Evolutionary conservation across 108 stramenopile genomes (phyloP), one percentile per base, ranked within the genome.

Genomic region (Cyclotella sp.): DNA sequence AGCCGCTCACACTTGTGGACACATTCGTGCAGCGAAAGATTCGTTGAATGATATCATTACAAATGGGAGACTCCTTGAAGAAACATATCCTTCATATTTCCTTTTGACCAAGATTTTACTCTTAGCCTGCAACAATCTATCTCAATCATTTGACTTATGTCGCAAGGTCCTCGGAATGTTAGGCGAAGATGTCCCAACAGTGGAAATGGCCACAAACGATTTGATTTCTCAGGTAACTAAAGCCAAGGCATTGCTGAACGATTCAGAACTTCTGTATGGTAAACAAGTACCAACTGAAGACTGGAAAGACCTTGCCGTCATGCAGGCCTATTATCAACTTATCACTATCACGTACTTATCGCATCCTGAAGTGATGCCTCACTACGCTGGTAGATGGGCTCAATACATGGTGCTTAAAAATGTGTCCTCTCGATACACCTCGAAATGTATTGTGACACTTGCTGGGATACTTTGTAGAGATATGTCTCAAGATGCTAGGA

Each of bases 81-180:
- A 76, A 9, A 76, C 67, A 42, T 13, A 68, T 11, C 41, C 45
- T 29, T 65, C 57, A 11, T 68, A 63, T 58, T 9, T 47, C 44
- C 24, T 63, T 6, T 18, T 24, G 10, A 40, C 55, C 26, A 28
- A 34, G 28, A 41, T 47, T 63, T 28, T 61, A 15, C n/a, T 42
- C 42, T n/a, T 49, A 3, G 41, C 42, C 9, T 8, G 29, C 0
- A 61, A 45, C 0, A 28, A 62, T 11, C 6, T 62, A 26, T 10
- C 27, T n/a, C 22, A 55, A 12, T 53, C 75, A 45, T 45, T 68
- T 30, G 14, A 40, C 15, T 43, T 42, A 0, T 76, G 54, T 39
- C 44, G 19, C 8, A 6, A 42, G 22, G 52, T 75, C 3, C 55
- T 75, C 12, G 0, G 2, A 39, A 49, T n/a, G 47, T n/a, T 49